phyloP scores from a whole-genome alignment of 257 asterid species.

The Primulina tabacum region DNA sequence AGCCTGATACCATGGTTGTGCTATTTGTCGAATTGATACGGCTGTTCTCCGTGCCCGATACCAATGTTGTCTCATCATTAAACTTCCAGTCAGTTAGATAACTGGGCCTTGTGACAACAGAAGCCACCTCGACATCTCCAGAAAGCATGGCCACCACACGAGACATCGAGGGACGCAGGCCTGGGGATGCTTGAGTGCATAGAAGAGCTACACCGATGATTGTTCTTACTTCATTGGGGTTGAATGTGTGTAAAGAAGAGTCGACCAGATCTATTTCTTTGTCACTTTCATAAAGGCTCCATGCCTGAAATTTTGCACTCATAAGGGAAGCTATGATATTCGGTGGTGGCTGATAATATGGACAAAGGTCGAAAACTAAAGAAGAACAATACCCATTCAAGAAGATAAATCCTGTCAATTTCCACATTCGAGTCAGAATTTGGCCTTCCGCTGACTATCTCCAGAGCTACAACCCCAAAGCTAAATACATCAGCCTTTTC shows the following conservation, averaged over 20 bases:
- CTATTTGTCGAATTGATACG: slow-evolving; percentile 15
- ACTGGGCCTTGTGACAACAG: slow-evolving; percentile 48
- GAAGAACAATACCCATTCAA: slow-evolving; percentile 58
- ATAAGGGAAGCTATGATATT: neutral
- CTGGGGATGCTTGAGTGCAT: slow-evolving; percentile 67
- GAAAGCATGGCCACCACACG: slow-evolving; percentile 69
- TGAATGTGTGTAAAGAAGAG: slow-evolving; percentile 30
- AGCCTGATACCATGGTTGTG: slow-evolving; percentile 16
- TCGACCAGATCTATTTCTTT: slow-evolving; percentile 47
- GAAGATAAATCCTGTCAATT: slow-evolving; percentile 57
- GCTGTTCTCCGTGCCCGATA: slow-evolving; percentile 19
- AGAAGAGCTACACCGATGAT: slow-evolving; percentile 52
- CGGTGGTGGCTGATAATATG: neutral
- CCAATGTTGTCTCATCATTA: slow-evolving; percentile 36
- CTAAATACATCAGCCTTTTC: slow-evolving; percentile 70
- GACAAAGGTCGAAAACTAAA: neutral
- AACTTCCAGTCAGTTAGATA: slow-evolving; percentile 61
- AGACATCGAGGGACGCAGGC: slow-evolving; percentile 56
- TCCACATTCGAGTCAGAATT: slow-evolving; percentile 54
- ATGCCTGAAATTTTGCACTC: slow-evolving; percentile 32
- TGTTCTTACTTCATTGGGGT: slow-evolving; percentile 41
- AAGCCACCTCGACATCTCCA: slow-evolving; percentile 53
- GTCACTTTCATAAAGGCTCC: slow-evolving; percentile 44
- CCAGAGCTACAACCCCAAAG: slow-evolving; percentile 72
- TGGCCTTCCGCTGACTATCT: slow-evolving; percentile 60